Base-by-base conservation (phyloP, 2,329 filamentous ascomycete species). In the Colletotrichum cereale region DNA sequence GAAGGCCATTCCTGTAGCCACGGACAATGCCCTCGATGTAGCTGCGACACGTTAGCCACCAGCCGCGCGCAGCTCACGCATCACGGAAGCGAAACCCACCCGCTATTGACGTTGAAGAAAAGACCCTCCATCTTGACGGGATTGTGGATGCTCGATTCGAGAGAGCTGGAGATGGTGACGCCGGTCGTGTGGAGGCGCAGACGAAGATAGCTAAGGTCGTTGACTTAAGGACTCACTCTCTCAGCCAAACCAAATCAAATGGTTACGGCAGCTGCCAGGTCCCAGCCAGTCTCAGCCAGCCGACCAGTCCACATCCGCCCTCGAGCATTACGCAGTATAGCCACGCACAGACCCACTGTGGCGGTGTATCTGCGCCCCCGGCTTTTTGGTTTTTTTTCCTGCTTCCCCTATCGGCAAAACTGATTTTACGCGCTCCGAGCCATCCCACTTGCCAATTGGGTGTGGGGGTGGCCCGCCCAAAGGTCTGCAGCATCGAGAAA, bases 21-120 rank as follows among this genome's bases (percentile, higher is more conserved):
- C 96, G 93, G 78, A 98, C 94, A 81, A 99, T 95, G 82, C 96
- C 96, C 85, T 99, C 96, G 81, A 98, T 91, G 84, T 97, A 98
- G 84, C 95, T 97, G 79, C 73, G 42, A n/a, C 34, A 48, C 26
- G 68, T 77, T 71, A 77, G 76, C 34, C 31, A 47, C 61, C 62
- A 56, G 65, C 29, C 21, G 31, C 50, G 38, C 11, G 29, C n/a
- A 29, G 29, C 14, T 55, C 53, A 29, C 16, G 48, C 1, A 63
- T 56, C 7, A 38, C 10, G 3, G 40, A 61, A 80, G 36, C 29
- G 29, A 10, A 7, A 64, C 88, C 75, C 86, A 96, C 92, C 95
- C 95, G 84, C 94, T 95, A 84, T 97, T 95, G 74, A 96, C 93
- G 85, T 98, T 98, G 86, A 96, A 98, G 78, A 95, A 92, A 56